Conservation (phyloP, 2,329 filamentous ascomycete species). For the Fusarium brachygibbosum region DNA sequence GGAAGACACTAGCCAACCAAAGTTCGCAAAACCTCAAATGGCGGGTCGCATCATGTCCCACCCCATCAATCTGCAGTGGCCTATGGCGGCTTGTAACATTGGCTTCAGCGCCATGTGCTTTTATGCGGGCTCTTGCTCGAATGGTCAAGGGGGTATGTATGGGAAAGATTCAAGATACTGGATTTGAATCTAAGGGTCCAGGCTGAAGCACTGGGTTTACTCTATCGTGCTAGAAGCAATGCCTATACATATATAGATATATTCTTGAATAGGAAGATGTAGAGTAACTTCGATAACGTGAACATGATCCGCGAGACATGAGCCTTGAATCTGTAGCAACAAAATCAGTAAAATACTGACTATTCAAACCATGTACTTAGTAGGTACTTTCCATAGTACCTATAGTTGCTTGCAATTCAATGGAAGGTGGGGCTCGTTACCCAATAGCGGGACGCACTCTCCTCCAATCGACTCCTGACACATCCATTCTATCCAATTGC, state of each 20-base stretch:
- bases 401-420: neutral
- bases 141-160: neutral
- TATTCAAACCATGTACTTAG: too few species aligned
- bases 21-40: neutral
- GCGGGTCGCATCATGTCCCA: slow-evolving; percentile 8
- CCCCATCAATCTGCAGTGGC: slow-evolving; percentile 33
- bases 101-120: slow-evolving; percentile 21
- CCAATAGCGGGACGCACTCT: neutral
- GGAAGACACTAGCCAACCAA: slow-evolving; percentile 30
- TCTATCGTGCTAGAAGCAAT: neutral
- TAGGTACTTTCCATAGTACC: too few species aligned
- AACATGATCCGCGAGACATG: neutral
- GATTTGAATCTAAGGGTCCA: neutral
- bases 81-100: slow-evolving; percentile 22
- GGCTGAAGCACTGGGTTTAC: neutral
- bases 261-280: too few species aligned
- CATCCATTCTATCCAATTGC: slow-evolving; percentile 41
- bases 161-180: neutral
- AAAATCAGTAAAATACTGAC: too few species aligned
- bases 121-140: slow-evolving; percentile 18
- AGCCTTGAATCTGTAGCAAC: neutral
- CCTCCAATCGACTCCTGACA: slow-evolving; percentile 47
- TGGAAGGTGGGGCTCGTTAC: neutral
- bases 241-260: too few species aligned
- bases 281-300: neutral